These are phyloP conservation scores for Penicillium nucicola DNA, from an alignment of 495 filamentous ascomycete species.

Conservation along the genomic window DNA sequence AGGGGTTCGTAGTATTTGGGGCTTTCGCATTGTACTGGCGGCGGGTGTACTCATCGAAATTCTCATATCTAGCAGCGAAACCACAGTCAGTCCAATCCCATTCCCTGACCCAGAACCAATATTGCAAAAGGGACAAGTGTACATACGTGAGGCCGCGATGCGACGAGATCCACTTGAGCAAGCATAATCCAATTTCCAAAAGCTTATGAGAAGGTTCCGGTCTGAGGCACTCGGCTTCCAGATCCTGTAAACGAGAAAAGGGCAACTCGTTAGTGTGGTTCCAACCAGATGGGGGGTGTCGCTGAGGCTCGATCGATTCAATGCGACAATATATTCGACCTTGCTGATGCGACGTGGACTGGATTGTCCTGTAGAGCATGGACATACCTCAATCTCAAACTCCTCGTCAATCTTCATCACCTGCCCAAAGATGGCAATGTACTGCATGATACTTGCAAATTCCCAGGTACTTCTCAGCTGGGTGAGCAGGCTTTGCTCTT, in stretches of 20 bases:
- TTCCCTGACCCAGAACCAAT: neutral
- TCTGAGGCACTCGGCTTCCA: slow-evolving; percentile 85
- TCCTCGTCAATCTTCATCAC: slow-evolving; percentile 85
- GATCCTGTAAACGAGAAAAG: slow-evolving; percentile 54
- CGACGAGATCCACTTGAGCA: slow-evolving; percentile 91
- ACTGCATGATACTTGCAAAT: slow-evolving; percentile 93
- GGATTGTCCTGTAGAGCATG: no score
- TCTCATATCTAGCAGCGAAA: slow-evolving; percentile 58
- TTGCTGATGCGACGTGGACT: neutral
- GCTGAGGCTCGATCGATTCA: neutral
- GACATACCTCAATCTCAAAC: slow-evolving; percentile 81
- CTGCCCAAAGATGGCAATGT: slow-evolving; percentile 83
- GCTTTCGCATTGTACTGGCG: slow-evolving; percentile 86
- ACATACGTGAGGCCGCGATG: slow-evolving; percentile 87
- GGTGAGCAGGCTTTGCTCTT: slow-evolving; percentile 56
- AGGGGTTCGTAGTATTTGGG: slow-evolving; percentile 72
- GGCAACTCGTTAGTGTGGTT: slow-evolving; percentile 7
- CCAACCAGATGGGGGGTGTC: neutral
- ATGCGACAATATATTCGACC: slow-evolving; percentile 1
- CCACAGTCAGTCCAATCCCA: neutral
- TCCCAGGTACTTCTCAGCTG: slow-evolving; percentile 87
- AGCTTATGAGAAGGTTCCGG: slow-evolving; percentile 68
- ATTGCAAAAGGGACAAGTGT: neutral
- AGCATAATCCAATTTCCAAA: slow-evolving; percentile 76
- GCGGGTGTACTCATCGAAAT: slow-evolving; percentile 93